Evolutionary conservation across 2,329 filamentous ascomycete species (phyloP).

Genomic region (Diaporthe sp.): DNA sequence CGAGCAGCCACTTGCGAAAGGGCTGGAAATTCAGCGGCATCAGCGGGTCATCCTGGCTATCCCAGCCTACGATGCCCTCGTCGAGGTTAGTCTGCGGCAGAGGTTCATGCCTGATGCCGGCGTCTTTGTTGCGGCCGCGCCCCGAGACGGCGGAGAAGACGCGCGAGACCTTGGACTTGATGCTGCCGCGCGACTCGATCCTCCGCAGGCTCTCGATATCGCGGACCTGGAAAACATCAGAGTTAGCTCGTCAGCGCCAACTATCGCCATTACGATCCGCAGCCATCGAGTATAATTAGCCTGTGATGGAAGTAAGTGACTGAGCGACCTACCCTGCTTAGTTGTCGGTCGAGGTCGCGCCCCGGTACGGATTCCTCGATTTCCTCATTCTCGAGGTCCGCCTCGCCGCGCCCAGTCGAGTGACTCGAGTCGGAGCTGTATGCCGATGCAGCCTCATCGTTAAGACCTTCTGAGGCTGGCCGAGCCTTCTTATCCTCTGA

Average conservation of each 20-base stretch:
- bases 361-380: constrained; percentile 46
- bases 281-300: too few relatives aligned
- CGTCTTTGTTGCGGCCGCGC: constrained; percentile 39
- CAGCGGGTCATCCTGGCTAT: constrained; percentile 66
- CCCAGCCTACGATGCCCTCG: constrained; percentile 70
- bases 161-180: constrained; percentile 45
- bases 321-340: constrained; percentile 42
- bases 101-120: constrained; percentile 48
- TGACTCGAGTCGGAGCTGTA: constrained; percentile 22
- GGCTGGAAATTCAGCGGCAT: constrained; percentile 71
- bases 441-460: constrained; percentile 1
- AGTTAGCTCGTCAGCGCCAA: neutral
- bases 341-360: constrained; percentile 45
- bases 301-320: neutral
- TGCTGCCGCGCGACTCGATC: constrained; percentile 42
- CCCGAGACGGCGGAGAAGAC: constrained; percentile 46
- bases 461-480: neutral
- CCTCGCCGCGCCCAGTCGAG: constrained; percentile 30
- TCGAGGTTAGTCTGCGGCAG: constrained; percentile 65
- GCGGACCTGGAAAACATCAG: constrained; percentile 32
- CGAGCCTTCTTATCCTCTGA: neutral
- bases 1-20: constrained; percentile 69
- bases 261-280: neutral
- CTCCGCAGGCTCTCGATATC: constrained; percentile 40
- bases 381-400: constrained; percentile 48